A percentile compares a stretch with the other conserved stretches of the same genome.
Evolutionary conservation across 78 protist genomes (phyloP).

Genomic region (Speleostelium caveatum): DNA sequence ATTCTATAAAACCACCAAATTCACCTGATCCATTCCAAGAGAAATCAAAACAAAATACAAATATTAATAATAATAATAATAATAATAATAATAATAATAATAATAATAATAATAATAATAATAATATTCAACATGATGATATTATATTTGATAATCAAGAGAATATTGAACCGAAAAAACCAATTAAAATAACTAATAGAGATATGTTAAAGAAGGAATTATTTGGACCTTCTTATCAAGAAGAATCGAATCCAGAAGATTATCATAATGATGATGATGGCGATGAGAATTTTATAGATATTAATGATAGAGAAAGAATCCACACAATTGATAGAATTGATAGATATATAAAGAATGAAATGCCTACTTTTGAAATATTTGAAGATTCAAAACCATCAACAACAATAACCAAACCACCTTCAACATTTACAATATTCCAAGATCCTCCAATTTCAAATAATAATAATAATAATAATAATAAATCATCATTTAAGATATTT

Average conservation of each 20-base stretch:
- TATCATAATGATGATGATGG: not conserved
- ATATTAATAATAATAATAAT: not conserved
- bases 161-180: not conserved
- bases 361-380: conserved; percentile 1
- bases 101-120: not conserved
- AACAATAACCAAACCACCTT: not conserved
- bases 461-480: too few species aligned
- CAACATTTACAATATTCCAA: conserved; percentile 2
- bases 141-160: not conserved
- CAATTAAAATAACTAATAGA: conserved; percentile 12
- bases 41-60: not conserved
- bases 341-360: not conserved
- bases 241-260: too few species aligned
- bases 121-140: conserved; percentile 5
- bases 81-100: not conserved
- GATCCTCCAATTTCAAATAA: not conserved
- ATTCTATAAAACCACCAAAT: not conserved
- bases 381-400: not conserved
- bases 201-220: conserved; percentile 13
- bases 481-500: conserved; percentile 3
- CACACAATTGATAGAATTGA: conserved; percentile 37
- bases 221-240: not conserved
- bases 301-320: conserved; percentile 20
- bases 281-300: not conserved
- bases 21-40: not conserved